Evolutionary conservation across 306 rosid species (phyloP), one percentile per base, ranked within the genome.

Genomic region (Cucurbita moschata): DNA sequence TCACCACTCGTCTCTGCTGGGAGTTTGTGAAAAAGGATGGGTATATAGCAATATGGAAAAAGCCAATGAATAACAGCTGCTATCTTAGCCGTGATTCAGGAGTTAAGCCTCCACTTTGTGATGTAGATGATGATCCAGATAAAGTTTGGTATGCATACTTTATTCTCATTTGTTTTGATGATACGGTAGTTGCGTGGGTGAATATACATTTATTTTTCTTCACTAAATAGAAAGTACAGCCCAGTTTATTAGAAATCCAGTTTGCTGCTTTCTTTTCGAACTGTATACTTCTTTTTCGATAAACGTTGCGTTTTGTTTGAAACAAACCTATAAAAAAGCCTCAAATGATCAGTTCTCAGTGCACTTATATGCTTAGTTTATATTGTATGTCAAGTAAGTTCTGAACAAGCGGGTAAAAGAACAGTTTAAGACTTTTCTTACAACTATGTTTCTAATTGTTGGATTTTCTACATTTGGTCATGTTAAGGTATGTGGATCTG

Each of bases 1-100:
- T 93, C 53, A 93, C 96, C 21, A 79, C 85, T 58, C 92, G 89
- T 42, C 97, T 93, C 54, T 93, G 98, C 86, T 93, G 98, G 98
- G 80, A 85, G 16, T 89, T 90, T 62, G 81, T 93, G 79, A 87
- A 89, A 78, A 93, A 87, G 75, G 92, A 90, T 77, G 96, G 96
- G 39, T 93, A 93, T 81, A 78, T 85, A 78, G 98, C 98, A 61
- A 38, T 93, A 77, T 93, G 97, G 97, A 85, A 77, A 86, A 93
- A 93, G 78, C 92, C 97, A 14, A 23, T 77, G 66, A 80, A 88
- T 79, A 93, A 89, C 79, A 84, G 71, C 79, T 93, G 97, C 82
- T 93, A 90, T 79, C 75, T 81, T 14, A 85, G 68, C 82, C 92
- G 96, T 19, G 86, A 80, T 67, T 81, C 71, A 14, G 97, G 96